phyloP scores from a whole-genome alignment of 1,284 basidiomycete genomes.

The Cutaneotrichosporon sp. region DNA sequence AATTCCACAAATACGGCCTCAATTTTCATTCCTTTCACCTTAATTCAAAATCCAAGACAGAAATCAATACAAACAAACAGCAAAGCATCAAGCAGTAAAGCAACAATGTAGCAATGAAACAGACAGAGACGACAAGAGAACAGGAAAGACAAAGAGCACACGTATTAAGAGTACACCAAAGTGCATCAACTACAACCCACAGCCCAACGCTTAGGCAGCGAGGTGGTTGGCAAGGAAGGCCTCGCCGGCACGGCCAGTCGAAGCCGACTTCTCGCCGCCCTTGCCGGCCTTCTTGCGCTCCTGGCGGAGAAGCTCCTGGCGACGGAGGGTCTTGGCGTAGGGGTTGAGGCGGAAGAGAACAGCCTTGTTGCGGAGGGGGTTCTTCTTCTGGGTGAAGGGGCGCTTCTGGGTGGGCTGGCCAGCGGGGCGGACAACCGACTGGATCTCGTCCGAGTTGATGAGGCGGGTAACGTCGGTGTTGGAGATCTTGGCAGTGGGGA shows the following conservation, averaged over 20 bases:
- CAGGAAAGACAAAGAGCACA: background rate
- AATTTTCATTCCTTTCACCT: background rate
- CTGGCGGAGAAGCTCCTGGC: conserved; percentile 67
- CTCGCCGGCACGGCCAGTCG: conserved; percentile 65
- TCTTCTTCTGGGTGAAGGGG: conserved; percentile 99
- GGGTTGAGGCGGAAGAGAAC: conserved; percentile 99
- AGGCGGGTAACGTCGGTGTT: conserved; percentile 96
- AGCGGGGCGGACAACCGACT: conserved; percentile 83
- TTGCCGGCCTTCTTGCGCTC: conserved; percentile 50
- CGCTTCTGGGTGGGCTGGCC: conserved; percentile 58
- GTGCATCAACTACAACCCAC: conserved; percentile 24
- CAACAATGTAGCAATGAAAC: background rate
- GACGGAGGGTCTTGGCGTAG: conserved; percentile 90
- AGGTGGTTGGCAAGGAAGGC: conserved; percentile 83
- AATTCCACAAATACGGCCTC: conserved; percentile 7
- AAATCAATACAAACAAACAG: background rate
- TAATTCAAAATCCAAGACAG: background rate
- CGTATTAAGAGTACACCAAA: conserved; percentile 1
- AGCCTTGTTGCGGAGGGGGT: conserved; percentile 93
- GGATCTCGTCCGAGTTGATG: conserved; percentile 97
- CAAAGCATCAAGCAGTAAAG: background rate
- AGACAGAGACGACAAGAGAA: background rate
- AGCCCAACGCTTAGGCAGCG: conserved; percentile 64
- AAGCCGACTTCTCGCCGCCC: conserved; percentile 51
- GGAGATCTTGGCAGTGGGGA: conserved; percentile 91